A percentile compares a stretch with the other conserved stretches of the same genome.
Conservation (phyloP, 208 protist genomes). For the Crithidia mellificae region DNA sequence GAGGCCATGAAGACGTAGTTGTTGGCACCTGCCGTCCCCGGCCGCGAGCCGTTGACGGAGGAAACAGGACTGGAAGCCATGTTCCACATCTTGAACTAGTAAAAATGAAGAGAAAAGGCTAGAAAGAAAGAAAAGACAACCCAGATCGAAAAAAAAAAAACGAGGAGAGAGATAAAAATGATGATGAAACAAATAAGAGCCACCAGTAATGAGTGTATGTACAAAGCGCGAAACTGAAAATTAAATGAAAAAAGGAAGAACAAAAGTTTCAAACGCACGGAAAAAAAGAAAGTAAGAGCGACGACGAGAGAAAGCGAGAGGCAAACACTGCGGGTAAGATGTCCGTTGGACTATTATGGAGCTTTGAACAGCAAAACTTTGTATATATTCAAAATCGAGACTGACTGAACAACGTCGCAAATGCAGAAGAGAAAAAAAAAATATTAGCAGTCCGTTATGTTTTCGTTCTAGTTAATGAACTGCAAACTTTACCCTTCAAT, state of each 20-base stretch:
- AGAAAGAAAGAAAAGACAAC: background rate
- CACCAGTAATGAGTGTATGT: background rate
- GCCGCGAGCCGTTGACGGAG: constrained; percentile 28
- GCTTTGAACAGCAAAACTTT: background rate
- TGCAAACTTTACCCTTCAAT: background rate
- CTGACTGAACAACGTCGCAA: too few species aligned
- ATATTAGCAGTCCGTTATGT: too few species aligned
- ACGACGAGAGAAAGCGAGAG: too few species aligned
- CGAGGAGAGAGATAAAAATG: background rate
- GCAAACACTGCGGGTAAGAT: background rate
- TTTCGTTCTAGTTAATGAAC: background rate
- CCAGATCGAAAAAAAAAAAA: constrained; percentile 1
- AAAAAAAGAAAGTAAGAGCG: constrained; percentile 5
- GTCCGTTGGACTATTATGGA: background rate
- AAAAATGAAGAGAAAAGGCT: constrained; percentile 26
- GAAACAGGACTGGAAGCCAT: constrained; percentile 39
- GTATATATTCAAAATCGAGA: too few species aligned
- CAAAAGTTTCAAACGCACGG: background rate
- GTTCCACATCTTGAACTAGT: constrained; percentile 43
- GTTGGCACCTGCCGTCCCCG: constrained; percentile 17
- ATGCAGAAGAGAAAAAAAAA: too few species aligned
- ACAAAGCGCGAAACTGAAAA: constrained; percentile 11
- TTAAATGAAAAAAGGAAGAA: constrained; percentile 16
- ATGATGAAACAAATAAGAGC: too few species aligned
- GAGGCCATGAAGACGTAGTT: constrained; percentile 53